Evolutionary conservation across 2,329 filamentous ascomycete genomes (phyloP), one percentile per base, ranked within the genome.

Genomic region (Emmonsiellopsis sp.): DNA sequence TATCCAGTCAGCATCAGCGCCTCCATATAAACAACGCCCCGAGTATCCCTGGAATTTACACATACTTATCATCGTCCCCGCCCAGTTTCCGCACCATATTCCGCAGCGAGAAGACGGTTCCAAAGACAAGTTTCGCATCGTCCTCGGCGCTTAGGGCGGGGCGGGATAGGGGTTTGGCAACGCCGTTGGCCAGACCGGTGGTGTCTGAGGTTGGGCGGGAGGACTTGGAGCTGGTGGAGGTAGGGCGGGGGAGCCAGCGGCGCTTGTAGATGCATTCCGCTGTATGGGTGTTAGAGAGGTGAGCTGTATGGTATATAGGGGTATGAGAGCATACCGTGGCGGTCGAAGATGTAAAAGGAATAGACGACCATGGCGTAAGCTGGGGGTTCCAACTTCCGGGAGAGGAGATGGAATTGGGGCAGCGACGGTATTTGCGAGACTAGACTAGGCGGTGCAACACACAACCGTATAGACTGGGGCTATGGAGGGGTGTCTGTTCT

Each of bases 301-400:
- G 45, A n/a, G 42, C 36, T n/a, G 36, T 14, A 42, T 46, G 37
- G 7, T n/a, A 48, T 52, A 33, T 46, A 39, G 17, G 31, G 17
- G 33, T 37, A 50, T 37, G 31, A 50, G 55, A 32, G 32, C 81
- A 67, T 79, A 96, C 93, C 95, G 74, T 98, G 93, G 60, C 93
- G 86, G 75, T 98, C 93, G 70, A 98, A 98, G 68, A 98, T 96
- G 78, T 95, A 95, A 74, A 98, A 95, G 56, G 90, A 91, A 75
- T 94, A 97, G 71, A 97, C 87, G 56, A 87, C 85, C 93, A 98
- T 97, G 67, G 62, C 76, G 69, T 61, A 49, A 49, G 27, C 31
- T 17, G 37, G 14, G 4, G 17, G 17, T 17, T 17, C 17, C 17
- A 17, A 17, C 17, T 17, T 17, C 17, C 17, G 17, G 17, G 17